Evolutionary conservation across 2,329 filamentous ascomycete genomes (phyloP), one percentile per base, ranked within the genome.

Genomic region (Fusarium tricinctum): DNA sequence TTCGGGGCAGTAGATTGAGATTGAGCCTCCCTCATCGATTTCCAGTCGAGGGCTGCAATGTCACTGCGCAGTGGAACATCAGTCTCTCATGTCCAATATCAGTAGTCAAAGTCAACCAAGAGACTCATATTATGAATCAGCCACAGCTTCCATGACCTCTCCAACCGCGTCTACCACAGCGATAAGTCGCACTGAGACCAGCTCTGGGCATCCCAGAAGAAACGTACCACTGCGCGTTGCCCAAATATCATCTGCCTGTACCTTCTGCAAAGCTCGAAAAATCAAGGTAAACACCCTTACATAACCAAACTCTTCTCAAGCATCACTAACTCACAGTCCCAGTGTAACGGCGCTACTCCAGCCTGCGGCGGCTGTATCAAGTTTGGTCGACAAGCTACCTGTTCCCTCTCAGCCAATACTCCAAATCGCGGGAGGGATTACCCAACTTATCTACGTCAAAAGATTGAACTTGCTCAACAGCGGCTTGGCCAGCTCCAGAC

Each of bases 191-290:
- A 15, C 20, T 22, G 38, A 5, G 0, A 2, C 35, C 8, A 2
- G 5, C 3, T 10, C 12, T 13, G 26, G 33, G 2, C 44, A 39
- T 2, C 44, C 60, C 0, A 1, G 56, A 2, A 28, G 60, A 39
- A 50, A 35, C 3, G 58, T 50, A 7, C 33, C 44, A 4, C 12
- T 63, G 3, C 40, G 58, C 20, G 58, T 63, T 1, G 63, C 60
- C 2, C 58, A 63, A 13, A 22, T 63, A 3, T 9, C 38, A 0
- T 63, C 59, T 1, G 59, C 59, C 7, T 63, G 59, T 17, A 57
- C 35, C 2, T 63, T 63, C 2, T 63, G 59, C 1, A 63, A 63
- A 19, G 33, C 30, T 26, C 30, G 59, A 10, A 63, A 63, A 35
- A 63, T 48, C 15, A 63, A 63, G 43, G 59, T 63, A 6, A 1